Conservation (phyloP, 352 stramenopile species). For the Pythium pectinolyticum region DNA sequence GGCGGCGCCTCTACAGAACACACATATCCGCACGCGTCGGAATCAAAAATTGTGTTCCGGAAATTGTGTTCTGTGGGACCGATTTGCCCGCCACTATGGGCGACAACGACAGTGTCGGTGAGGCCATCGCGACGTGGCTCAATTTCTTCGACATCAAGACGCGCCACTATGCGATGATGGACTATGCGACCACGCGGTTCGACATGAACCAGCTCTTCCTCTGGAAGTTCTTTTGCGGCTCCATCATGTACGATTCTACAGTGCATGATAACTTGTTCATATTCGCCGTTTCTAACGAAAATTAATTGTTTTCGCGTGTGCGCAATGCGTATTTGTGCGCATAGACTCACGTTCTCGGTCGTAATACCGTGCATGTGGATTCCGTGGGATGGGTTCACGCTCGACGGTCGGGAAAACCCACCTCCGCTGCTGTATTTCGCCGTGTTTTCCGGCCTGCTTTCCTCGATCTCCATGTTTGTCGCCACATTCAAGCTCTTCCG, state of each 20-base stretch:
- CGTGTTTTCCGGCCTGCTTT: slow-evolving; percentile 45
- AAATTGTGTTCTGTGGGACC: no score
- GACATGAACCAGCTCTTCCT: slow-evolving; percentile 50
- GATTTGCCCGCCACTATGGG: neutral
- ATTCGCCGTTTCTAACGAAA: neutral
- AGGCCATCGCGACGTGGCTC: slow-evolving; percentile 53
- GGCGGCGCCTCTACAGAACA: neutral
- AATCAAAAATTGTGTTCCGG: neutral
- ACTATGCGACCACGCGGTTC: slow-evolving; percentile 47
- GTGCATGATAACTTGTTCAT: neutral
- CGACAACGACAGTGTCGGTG: slow-evolving; percentile 32
- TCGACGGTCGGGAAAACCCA: slow-evolving; percentile 50
- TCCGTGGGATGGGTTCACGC: slow-evolving; percentile 46
- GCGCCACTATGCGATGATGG: slow-evolving; percentile 49
- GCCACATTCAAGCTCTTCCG: slow-evolving; percentile 56
- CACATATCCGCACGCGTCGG: neutral
- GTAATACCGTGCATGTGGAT: slow-evolving; percentile 51
- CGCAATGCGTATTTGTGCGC: neutral
- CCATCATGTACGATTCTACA: slow-evolving; percentile 41
- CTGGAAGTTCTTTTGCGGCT: slow-evolving; percentile 60
- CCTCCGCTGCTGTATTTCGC: slow-evolving; percentile 48
- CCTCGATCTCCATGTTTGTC: slow-evolving; percentile 59
- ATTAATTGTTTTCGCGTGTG: neutral
- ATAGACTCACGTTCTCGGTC: slow-evolving; percentile 53
- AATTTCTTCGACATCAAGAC: slow-evolving; percentile 73